Conservation (phyloP, 495 filamentous ascomycete species). For the Aspergillus steynii region DNA sequence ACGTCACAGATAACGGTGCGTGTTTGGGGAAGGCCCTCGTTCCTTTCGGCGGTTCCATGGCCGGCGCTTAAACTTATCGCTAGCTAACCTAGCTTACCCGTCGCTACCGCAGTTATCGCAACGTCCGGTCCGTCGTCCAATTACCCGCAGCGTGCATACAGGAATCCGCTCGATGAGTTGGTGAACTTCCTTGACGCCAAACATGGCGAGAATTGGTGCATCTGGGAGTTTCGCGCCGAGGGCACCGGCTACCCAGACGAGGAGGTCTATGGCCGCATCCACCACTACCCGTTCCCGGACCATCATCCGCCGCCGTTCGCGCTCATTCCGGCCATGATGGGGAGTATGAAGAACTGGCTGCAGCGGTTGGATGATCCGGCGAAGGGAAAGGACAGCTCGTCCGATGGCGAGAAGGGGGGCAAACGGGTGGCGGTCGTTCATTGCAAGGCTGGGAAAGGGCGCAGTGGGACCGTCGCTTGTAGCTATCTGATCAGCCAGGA, state of each 20-base stretch:
- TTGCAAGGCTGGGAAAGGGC: conserved; percentile 95
- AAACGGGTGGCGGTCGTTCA: conserved; percentile 86
- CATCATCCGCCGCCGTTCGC: conserved; percentile 95
- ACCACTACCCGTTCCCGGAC: conserved; percentile 94
- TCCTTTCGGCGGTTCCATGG: not conserved
- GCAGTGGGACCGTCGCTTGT: conserved; percentile 85
- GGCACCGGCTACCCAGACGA: conserved; percentile 92
- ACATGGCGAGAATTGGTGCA: conserved; percentile 81
- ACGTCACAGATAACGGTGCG: conserved; percentile 78
- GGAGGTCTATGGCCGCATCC: conserved; percentile 79
- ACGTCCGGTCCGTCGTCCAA: conserved; percentile 84
- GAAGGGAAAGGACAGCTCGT: conserved; percentile 15
- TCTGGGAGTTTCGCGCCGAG: conserved; percentile 97
- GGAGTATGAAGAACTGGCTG: conserved; percentile 86
- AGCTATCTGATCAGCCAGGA: conserved; percentile 88
- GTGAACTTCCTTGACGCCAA: conserved; percentile 82
- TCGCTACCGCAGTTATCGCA: conserved; percentile 55
- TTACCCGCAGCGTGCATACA: conserved; percentile 87
- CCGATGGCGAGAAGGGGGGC: conserved; percentile 20
- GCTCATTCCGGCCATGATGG: conserved; percentile 84
- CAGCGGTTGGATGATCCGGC: conserved; percentile 46
- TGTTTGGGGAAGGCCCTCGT: not conserved
- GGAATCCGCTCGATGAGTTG: conserved; percentile 83
- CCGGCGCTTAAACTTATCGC: not conserved
- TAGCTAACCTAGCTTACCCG: conserved; percentile 7